A percentile compares a stretch with the other conserved stretches of the same genome.
These are phyloP conservation scores for Cadophora sp. DNA, from an alignment of 2,329 filamentous ascomycete genomes.

Conservation along the genomic window DNA sequence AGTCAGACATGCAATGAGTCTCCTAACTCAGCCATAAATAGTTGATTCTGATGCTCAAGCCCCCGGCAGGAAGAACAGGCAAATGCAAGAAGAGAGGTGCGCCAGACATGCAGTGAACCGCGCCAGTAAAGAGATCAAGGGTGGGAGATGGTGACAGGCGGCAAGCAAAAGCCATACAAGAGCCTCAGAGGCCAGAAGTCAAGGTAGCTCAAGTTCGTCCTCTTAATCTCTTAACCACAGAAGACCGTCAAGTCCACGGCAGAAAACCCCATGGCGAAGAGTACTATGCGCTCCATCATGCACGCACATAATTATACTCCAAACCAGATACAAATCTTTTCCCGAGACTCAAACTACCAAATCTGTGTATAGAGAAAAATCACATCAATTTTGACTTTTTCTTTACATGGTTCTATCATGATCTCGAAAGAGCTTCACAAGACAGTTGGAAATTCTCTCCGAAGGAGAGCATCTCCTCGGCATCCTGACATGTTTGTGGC, in stretches of 20 bases:
- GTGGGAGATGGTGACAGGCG: neutral
- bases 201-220: neutral
- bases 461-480: slow-evolving; percentile 6
- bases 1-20: no score
- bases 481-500: slow-evolving; percentile 20
- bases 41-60: neutral
- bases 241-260: neutral
- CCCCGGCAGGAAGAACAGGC: neutral
- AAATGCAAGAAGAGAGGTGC: neutral
- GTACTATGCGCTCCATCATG: neutral
- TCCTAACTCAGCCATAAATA: neutral
- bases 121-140: neutral
- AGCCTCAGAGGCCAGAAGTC: neutral
- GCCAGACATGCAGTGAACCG: neutral
- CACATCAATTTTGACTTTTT: neutral
- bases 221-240: neutral
- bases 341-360: neutral
- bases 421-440: slow-evolving; percentile 2
- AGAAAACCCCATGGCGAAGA: no score
- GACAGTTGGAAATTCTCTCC: neutral
- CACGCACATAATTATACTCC: neutral
- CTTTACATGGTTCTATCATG: slow-evolving; percentile 13
- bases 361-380: neutral
- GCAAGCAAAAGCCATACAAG: neutral
- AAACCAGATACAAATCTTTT: neutral